Conservation (phyloP, 1,139 yeast species). For the Pichia sp. region DNA sequence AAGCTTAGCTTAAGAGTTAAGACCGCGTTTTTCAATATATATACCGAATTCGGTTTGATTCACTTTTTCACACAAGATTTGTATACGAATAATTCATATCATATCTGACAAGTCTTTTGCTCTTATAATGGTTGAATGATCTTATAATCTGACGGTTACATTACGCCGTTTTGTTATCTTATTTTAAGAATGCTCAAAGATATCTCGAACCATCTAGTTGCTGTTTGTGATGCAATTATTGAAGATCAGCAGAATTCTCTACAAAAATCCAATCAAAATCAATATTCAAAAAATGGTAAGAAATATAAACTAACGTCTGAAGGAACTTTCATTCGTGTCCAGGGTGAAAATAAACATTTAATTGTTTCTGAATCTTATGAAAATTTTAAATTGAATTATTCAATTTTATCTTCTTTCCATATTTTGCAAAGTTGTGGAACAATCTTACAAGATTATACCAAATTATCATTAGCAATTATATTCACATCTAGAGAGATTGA, state of each 20-base stretch:
- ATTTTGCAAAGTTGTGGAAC: conserved; percentile 36
- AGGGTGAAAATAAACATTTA: conserved; percentile 47
- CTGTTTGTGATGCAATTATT: conserved; percentile 26
- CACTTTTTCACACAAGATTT: too few species aligned
- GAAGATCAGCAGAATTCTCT: conserved; percentile 23
- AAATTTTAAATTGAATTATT: conserved; percentile 31
- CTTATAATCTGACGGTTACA: too few species aligned
- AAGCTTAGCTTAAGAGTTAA: too few species aligned
- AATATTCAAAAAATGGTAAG: conserved; percentile 45
- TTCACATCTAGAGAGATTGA: conserved; percentile 49
- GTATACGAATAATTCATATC: too few species aligned
- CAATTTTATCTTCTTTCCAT: conserved; percentile 40
- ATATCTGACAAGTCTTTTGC: too few species aligned
- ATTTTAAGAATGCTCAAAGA: conserved; percentile 16
- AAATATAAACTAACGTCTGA: conserved; percentile 43
- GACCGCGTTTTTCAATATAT: too few species aligned
- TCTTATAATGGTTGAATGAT: too few species aligned
- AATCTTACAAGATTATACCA: conserved; percentile 34
- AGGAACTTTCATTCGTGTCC: conserved; percentile 43
- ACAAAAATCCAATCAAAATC: conserved; percentile 18
- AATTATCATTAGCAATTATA: conserved; percentile 44
- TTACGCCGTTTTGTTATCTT: too few species aligned
- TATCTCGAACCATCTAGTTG: conserved; percentile 24
- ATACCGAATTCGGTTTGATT: too few species aligned
- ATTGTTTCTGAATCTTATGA: conserved; percentile 37